phyloP scores from a whole-genome alignment of 257 asterid species.

The Rehmannia glutinosa region DNA sequence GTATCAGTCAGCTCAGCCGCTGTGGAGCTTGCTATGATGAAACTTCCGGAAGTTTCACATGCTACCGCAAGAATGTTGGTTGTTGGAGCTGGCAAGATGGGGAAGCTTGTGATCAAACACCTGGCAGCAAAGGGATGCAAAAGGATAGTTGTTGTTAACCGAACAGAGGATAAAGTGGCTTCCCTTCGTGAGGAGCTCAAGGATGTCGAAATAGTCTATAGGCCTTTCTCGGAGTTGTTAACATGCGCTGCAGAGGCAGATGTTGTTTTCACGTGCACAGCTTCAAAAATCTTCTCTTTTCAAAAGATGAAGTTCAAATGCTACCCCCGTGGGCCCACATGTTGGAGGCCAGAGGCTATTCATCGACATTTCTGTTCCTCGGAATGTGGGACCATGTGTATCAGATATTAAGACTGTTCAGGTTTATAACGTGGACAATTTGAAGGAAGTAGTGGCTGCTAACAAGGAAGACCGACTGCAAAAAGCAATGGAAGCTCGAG shows the following conservation, averaged over 20 bases:
- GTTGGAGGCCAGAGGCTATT: conserved; percentile 57
- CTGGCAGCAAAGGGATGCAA: conserved; percentile 76
- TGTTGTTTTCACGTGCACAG: conserved; percentile 81
- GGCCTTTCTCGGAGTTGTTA: conserved; percentile 49
- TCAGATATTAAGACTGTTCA: conserved; percentile 47
- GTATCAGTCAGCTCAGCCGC: conserved; percentile 97
- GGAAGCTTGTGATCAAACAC: conserved; percentile 86
- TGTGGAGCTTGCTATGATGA: conserved; percentile 84
- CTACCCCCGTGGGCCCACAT: conserved; percentile 45
- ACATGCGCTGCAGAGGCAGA: conserved; percentile 75
- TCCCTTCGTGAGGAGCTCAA: conserved; percentile 55
- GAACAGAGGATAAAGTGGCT: conserved; percentile 72
- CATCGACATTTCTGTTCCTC: conserved; percentile 82
- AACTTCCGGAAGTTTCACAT: conserved; percentile 58
- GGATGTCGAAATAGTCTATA: conserved; percentile 60
- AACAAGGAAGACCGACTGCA: conserved; percentile 69
- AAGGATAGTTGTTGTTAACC: conserved; percentile 70
- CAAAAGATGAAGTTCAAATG: conserved; percentile 58
- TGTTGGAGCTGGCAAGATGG: conserved; percentile 98
- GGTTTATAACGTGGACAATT: conserved; percentile 84
- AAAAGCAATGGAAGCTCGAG: conserved; percentile 76
- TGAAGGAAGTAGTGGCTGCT: conserved; percentile 88
- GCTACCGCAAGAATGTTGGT: conserved; percentile 57
- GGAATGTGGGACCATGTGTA: conserved; percentile 75
- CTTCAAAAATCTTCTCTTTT: conserved; percentile 56